These are phyloP conservation scores for Scedosporium boydii DNA, from an alignment of 2,329 filamentous ascomycete species.

Conservation along the genomic window DNA sequence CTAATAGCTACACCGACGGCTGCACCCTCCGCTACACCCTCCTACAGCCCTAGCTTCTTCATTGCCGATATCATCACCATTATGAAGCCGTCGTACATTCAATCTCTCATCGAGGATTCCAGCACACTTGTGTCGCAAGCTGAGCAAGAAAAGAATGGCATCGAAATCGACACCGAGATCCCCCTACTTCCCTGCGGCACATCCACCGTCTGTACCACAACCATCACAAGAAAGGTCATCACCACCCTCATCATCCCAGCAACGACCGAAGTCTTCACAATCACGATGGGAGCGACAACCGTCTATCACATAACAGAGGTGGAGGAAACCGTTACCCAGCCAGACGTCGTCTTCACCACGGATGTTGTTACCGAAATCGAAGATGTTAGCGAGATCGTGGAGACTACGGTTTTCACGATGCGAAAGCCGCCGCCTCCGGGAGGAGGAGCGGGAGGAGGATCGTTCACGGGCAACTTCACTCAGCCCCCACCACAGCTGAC, in stretches of 20 bases:
- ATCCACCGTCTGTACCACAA: constrained; percentile 3
- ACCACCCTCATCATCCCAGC: neutral
- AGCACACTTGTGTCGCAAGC: neutral
- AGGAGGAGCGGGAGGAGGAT: neutral
- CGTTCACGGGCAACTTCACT: neutral
- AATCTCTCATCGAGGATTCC: neutral
- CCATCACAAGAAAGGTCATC: neutral
- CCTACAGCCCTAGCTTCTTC: neutral
- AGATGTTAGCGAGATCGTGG: neutral
- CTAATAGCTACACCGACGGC: neutral
- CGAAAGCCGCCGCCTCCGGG: neutral
- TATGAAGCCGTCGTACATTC: constrained; percentile 7
- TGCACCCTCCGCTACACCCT: neutral
- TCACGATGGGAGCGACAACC: neutral
- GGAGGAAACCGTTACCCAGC: neutral
- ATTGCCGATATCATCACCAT: neutral
- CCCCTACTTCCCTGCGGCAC: neutral
- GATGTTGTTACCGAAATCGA: neutral
- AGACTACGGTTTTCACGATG: neutral
- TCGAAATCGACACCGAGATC: neutral
- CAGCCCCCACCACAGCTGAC: neutral
- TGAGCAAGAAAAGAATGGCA: constrained; percentile 1
- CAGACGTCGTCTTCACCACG: neutral
- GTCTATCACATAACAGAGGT: neutral
- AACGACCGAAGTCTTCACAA: neutral